Evolutionary conservation across 768 basidiomycete genomes (phyloP).

Genomic region (Russula dissimulans): DNA sequence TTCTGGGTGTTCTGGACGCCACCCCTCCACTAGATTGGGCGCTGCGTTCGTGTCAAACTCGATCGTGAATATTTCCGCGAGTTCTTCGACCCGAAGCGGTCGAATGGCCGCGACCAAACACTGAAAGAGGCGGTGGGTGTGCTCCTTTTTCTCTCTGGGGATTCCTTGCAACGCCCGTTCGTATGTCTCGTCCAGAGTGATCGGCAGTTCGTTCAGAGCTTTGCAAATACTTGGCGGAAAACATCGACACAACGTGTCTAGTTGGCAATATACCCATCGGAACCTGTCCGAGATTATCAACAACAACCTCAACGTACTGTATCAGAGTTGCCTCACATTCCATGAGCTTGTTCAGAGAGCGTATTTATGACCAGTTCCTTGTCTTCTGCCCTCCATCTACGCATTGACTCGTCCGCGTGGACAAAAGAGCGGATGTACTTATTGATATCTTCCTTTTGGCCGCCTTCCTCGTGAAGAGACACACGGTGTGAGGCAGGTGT

Average conservation of each 20-base stretch:
- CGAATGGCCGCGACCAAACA: neutral
- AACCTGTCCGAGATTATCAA: neutral
- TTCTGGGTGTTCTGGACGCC: neutral
- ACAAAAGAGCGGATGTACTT: neutral
- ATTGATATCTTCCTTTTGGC: neutral
- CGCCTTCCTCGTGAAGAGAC: neutral
- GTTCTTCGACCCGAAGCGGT: neutral
- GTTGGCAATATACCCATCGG: neutral
- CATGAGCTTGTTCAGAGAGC: neutral
- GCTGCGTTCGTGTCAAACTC: neutral
- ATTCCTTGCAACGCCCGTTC: neutral
- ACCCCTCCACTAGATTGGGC: neutral
- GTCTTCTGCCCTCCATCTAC: neutral
- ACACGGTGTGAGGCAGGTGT: neutral
- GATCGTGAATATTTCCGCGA: neutral
- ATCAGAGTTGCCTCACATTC: neutral
- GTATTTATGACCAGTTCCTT: neutral
- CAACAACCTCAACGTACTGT: neutral
- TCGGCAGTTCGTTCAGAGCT: neutral
- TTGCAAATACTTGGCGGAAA: neutral
- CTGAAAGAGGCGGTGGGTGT: neutral
- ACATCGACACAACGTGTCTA: neutral
- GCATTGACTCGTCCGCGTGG: neutral
- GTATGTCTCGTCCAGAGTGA: neutral
- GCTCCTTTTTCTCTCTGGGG: neutral